Conservation (phyloP, 306 rosid genomes). For the Luffa aegyptiaca region DNA sequence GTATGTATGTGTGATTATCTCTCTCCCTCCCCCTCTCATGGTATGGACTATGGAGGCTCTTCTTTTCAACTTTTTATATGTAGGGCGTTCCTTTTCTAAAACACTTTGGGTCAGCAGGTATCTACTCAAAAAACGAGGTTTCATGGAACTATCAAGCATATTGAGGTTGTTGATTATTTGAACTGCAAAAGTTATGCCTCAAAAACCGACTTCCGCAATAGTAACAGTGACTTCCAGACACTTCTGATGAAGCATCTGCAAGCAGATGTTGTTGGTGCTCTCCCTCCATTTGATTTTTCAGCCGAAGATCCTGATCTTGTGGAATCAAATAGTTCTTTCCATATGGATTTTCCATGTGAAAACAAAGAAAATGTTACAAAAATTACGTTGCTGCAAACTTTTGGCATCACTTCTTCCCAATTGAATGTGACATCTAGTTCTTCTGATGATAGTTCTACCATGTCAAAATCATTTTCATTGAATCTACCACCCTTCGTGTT, state of each 20-base stretch:
- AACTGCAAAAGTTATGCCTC: conserved; percentile 28
- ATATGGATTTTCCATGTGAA: conserved; percentile 41
- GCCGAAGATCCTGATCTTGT: conserved; percentile 24
- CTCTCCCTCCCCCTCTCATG: background rate
- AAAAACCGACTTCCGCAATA: conserved; percentile 14
- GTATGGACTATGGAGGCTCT: background rate
- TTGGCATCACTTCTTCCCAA: conserved; percentile 45
- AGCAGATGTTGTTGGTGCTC: conserved; percentile 52
- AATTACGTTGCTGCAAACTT: conserved; percentile 59
- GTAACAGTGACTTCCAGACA: conserved; percentile 24
- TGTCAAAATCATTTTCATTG: conserved; percentile 55
- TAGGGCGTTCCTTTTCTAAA: background rate
- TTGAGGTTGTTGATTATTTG: conserved; percentile 50
- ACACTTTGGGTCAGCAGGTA: conserved; percentile 43
- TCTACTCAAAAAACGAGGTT: conserved; percentile 46
- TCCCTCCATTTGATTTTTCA: conserved; percentile 48
- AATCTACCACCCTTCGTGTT: conserved; percentile 49
- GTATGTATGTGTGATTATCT: background rate
- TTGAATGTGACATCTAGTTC: conserved; percentile 41
- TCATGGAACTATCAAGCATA: conserved; percentile 44
- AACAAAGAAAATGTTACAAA: conserved; percentile 34
- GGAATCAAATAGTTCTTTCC: conserved; percentile 28
- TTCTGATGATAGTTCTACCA: conserved; percentile 26
- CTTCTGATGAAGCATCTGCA: conserved; percentile 39
- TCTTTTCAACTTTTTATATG: background rate